These are phyloP conservation scores for Penicillium sp. DNA, from an alignment of 2,329 filamentous ascomycete genomes.

Conservation along the genomic window DNA sequence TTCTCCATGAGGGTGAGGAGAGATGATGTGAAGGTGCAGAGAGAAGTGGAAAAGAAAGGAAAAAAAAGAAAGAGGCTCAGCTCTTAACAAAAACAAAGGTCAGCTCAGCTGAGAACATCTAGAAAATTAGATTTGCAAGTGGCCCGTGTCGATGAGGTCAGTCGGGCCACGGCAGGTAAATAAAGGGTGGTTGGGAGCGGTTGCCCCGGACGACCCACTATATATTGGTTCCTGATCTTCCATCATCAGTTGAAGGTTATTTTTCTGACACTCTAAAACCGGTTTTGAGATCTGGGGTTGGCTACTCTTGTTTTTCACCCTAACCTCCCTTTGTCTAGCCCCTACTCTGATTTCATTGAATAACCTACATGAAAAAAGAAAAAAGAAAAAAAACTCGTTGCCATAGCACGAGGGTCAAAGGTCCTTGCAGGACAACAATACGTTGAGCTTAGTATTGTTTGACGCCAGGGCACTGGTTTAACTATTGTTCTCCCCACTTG, in stretches of 20 bases:
- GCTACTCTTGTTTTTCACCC: background rate
- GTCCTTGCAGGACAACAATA: slow-evolving; percentile 1
- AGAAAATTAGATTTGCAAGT: slow-evolving; percentile 3
- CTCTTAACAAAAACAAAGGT: background rate
- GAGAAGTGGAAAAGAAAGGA: slow-evolving; percentile 3
- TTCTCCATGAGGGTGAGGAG: slow-evolving; percentile 69
- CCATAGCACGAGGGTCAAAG: background rate
- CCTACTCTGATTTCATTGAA: background rate
- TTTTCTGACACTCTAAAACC: background rate
- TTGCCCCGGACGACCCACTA: slow-evolving; percentile 21
- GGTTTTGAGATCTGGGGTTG: slow-evolving; percentile 3
- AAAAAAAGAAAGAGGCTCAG: slow-evolving; percentile 9
- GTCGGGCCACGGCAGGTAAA: slow-evolving; percentile 1
- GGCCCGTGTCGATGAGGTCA: slow-evolving; percentile 25
- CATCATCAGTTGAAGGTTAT: background rate
- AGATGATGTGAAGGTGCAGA: background rate
- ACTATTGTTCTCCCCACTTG: slow-evolving; percentile 1
- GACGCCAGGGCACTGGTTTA: background rate
- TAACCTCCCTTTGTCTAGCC: background rate
- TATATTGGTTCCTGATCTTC: slow-evolving; percentile 1
- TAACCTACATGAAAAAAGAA: background rate
- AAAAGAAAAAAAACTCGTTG: background rate
- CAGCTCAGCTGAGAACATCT: slow-evolving; percentile 8
- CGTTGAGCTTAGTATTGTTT: background rate
- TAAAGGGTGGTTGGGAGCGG: slow-evolving; percentile 19